Percentiles rank a stretch among this genome's conserved stretches.
Conservation (phyloP, 345 rosid species). For the thale cress (Arabidopsis thaliana) region DNA sequence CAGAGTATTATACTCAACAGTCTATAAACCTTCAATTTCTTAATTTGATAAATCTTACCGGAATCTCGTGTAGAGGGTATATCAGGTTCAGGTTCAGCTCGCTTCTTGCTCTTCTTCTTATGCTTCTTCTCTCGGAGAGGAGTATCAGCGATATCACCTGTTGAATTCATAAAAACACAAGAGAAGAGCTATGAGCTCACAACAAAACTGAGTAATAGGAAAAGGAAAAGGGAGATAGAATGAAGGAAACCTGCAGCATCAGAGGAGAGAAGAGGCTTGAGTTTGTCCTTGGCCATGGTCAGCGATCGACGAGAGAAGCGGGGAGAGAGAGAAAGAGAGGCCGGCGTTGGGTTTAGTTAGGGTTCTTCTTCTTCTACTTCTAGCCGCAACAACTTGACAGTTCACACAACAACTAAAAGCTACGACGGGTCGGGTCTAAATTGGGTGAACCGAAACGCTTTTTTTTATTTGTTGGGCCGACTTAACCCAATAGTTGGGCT, state of each 20-base stretch:
- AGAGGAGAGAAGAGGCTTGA: slow-evolving; percentile 50
- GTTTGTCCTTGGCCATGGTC: slow-evolving; percentile 53
- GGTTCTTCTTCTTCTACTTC: slow-evolving; percentile 17
- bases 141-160: slow-evolving; percentile 42
- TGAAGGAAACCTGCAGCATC: slow-evolving; percentile 36
- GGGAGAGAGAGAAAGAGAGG: slow-evolving; percentile 15
- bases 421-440: slow-evolving; percentile 27
- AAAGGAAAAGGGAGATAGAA: background rate
- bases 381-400: background rate
- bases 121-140: slow-evolving; percentile 33
- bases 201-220: background rate
- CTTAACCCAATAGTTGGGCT: slow-evolving; percentile 23
- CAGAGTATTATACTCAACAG: background rate
- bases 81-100: slow-evolving; percentile 44
- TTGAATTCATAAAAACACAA: slow-evolving; percentile 5
- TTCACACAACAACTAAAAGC: slow-evolving; percentile 13
- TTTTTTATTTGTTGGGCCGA: slow-evolving; percentile 31
- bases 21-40: background rate
- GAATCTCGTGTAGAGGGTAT: slow-evolving; percentile 33
- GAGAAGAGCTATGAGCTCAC: background rate
- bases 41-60: slow-evolving; percentile 22
- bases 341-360: slow-evolving; percentile 43
- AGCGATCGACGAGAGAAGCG: slow-evolving; percentile 29
- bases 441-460: background rate
- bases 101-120: slow-evolving; percentile 41